Evolutionary conservation across 129 eudicot genomes (phyloP).

Genomic region (Gnaphalium uliginosum): DNA sequence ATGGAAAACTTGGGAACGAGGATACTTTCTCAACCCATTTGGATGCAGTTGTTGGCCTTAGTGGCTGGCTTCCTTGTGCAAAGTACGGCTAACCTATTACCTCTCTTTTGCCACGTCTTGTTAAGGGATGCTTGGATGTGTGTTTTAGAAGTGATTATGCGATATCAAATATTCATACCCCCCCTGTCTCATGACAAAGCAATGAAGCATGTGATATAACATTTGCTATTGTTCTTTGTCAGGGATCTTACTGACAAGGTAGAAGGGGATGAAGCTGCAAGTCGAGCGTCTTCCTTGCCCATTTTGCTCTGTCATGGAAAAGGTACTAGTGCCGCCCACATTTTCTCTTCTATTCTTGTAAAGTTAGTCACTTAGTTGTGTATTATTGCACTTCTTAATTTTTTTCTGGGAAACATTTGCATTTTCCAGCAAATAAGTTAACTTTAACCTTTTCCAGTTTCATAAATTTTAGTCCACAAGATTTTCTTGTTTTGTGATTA

Average conservation of each 20-base stretch:
- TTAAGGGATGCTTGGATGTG: neutral
- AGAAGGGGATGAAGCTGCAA: slow-evolving; percentile 73
- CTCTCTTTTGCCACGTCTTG: neutral
- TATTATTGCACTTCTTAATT: neutral
- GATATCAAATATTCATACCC: neutral
- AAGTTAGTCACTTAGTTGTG: neutral
- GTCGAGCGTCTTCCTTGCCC: slow-evolving; percentile 85
- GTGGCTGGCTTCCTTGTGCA: slow-evolving; percentile 93
- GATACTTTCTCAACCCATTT: slow-evolving; percentile 51
- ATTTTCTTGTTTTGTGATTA: slow-evolving; percentile 1
- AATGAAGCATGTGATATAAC: neutral
- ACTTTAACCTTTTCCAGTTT: neutral
- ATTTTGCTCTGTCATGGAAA: slow-evolving; percentile 90
- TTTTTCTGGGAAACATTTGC: neutral
- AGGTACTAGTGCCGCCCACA: slow-evolving; percentile 48
- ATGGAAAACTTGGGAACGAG: slow-evolving; percentile 68
- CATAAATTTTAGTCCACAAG: neutral
- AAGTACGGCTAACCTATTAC: slow-evolving; percentile 39
- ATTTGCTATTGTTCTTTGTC: slow-evolving; percentile 27
- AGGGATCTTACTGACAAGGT: slow-evolving; percentile 61
- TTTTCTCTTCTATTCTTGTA: neutral
- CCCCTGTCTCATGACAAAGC: neutral
- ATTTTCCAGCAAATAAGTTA: neutral
- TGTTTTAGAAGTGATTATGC: neutral
- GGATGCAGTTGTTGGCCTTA: slow-evolving; percentile 80